Evolutionary conservation across 2,329 filamentous ascomycete species (phyloP), one percentile per base, ranked within the genome.

Genomic region (Ophiostoma sp.): DNA sequence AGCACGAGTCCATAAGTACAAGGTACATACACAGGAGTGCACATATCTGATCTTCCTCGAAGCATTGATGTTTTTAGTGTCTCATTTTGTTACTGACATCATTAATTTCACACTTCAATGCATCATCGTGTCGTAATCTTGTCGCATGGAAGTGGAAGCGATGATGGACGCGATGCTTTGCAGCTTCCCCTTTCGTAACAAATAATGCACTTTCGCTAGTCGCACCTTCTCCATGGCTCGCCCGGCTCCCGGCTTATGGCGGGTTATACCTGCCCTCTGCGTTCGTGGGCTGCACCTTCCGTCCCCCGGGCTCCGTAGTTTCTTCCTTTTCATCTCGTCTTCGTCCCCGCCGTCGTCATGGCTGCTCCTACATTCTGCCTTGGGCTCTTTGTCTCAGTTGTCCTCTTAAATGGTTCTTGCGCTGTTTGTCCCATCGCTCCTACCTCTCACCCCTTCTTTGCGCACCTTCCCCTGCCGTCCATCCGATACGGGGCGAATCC

Each of bases 301-400:
- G 5, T 41, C 11, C 49, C 14, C 44, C 27, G 5, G 55, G 45
- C 64, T 68, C 64, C 63, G 14, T 65, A 40, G 49, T 47, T 42
- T 45, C 52, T 68, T 52, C 64, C 67, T 62, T 27, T 27, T 49
- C 47, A 49, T 49, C 47, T 49, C 47, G 18, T 49, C 47, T 49
- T n/a, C 18, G 47, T 49, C 47, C 47, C 44, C 42, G 18, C 65
- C 36, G 11, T 18, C 52, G 49, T 55, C 49, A 55, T 12, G 11
- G 6, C 11, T 12, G n/a, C n/a, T 55, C 49, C 49, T 55, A 55
- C 49, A 4, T 55, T n/a, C 16, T 49, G 12, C 47, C n/a, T 55
- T 55, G 9, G 49, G 27, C 27, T 27, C 27, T 27, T 27, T 27
- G 27, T 27, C 27, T 27, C 27, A 27, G 27, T 27, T 27, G 27